Percentiles rank a stretch among this genome's conserved stretches.
Conservation (phyloP, 352 stramenopile species). For the Phytopythium oedochilum region DNA sequence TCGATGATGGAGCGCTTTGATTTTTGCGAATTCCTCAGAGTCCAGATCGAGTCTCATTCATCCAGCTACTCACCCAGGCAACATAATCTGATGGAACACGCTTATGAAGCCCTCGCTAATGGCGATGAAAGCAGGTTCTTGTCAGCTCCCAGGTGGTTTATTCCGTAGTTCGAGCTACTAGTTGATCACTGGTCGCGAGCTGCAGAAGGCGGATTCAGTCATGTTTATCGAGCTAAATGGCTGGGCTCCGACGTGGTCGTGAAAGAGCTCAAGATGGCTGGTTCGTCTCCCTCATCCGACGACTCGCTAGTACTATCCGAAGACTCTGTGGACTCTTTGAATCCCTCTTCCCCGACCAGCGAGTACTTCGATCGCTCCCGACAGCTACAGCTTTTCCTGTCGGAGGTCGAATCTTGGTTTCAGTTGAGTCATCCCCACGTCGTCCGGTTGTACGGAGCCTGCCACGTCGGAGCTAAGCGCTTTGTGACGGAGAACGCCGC, state of each 20-base stretch:
- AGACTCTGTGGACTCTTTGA: not conserved
- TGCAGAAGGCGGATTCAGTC: not conserved
- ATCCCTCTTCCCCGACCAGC: no score
- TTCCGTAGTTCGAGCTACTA: not conserved
- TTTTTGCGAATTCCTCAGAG: not conserved
- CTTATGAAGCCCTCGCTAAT: not conserved
- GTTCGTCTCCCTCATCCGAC: no score
- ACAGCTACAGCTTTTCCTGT: not conserved
- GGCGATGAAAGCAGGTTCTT: no score
- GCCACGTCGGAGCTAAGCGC: conserved; percentile 5
- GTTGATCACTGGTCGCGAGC: not conserved
- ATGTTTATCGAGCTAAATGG: not conserved
- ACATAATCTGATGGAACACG: not conserved
- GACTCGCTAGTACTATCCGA: not conserved
- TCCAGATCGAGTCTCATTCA: not conserved
- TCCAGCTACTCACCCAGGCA: not conserved
- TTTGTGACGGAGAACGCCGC: not conserved
- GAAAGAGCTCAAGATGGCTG: no score
- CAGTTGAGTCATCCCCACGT: not conserved
- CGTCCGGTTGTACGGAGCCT: not conserved
- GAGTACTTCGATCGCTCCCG: no score
- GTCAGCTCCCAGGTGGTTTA: not conserved
- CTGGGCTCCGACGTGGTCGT: not conserved
- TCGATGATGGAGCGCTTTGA: not conserved
- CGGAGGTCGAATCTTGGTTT: not conserved